Evolutionary conservation across 805 yeast species (phyloP).

Genomic region (Monosporozyma yasuniensis): DNA sequence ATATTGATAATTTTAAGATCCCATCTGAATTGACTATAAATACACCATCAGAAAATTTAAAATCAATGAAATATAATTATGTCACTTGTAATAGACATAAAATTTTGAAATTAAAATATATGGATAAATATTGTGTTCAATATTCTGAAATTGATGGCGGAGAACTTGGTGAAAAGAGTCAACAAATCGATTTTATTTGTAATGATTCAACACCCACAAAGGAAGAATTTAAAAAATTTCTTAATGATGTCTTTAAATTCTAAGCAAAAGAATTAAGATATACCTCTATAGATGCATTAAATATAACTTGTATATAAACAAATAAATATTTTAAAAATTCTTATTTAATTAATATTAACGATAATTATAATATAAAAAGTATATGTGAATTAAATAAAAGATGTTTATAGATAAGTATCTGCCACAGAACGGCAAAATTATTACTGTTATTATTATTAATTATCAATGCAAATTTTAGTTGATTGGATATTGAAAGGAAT

Average conservation of each 20-base stretch:
- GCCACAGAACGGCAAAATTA: too few species aligned
- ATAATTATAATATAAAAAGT: not conserved
- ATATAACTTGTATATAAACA: not conserved
- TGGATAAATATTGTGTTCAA: conserved; percentile 26
- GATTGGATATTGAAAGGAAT: not conserved
- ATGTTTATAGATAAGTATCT: too few species aligned
- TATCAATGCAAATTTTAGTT: not conserved
- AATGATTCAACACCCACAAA: conserved; percentile 6
- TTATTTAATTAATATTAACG: not conserved
- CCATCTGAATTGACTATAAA: conserved; percentile 6
- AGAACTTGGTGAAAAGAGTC: conserved; percentile 18
- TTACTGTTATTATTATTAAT: not conserved
- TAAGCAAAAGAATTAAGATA: too few species aligned
- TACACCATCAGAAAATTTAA: not conserved
- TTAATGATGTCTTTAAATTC: conserved; percentile 8
- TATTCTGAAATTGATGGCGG: conserved; percentile 26
- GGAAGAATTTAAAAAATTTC: conserved; percentile 6
- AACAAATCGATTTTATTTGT: conserved; percentile 25
- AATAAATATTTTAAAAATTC: not conserved
- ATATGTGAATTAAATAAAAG: too few species aligned
- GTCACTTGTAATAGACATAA: conserved; percentile 18
- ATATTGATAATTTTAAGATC: not conserved
- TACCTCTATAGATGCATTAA: not conserved
- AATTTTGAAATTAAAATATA: conserved; percentile 19
- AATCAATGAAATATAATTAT: conserved; percentile 14